Evolutionary conservation across 805 yeast species (phyloP).

Genomic region (Starmerella khaoyaiensis): DNA sequence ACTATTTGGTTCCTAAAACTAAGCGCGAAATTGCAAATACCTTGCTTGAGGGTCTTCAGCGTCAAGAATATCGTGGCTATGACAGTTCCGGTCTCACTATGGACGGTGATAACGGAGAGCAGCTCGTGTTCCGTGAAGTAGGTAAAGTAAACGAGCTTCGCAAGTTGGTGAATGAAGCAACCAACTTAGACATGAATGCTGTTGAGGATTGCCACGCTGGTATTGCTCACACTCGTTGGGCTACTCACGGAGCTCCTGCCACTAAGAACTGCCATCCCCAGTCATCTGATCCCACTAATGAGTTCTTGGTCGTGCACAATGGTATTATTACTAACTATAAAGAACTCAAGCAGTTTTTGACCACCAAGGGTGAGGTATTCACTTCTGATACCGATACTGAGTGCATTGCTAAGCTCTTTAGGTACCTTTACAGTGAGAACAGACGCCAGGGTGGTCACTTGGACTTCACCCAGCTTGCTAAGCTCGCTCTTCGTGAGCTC

Average conservation of each 20-base stretch:
- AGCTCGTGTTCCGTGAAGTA: slow-evolving; percentile 63
- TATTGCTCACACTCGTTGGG: slow-evolving; percentile 99
- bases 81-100: slow-evolving; percentile 95
- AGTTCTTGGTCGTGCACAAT: slow-evolving; percentile 88
- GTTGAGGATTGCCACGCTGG: slow-evolving; percentile 79
- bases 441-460: slow-evolving; percentile 44
- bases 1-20: slow-evolving; percentile 80
- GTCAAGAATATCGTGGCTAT: slow-evolving; percentile 94
- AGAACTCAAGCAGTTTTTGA: slow-evolving; percentile 72
- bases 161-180: slow-evolving; percentile 38
- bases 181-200: slow-evolving; percentile 38
- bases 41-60: slow-evolving; percentile 56
- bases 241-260: slow-evolving; percentile 94
- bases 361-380: slow-evolving; percentile 66
- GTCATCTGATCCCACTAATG: slow-evolving; percentile 67
- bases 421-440: slow-evolving; percentile 77
- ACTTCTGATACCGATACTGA: slow-evolving; percentile 96
- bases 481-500: slow-evolving; percentile 79
- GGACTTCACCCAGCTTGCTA: slow-evolving; percentile 85
- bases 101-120: slow-evolving; percentile 74
- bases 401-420: slow-evolving; percentile 89
- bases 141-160: slow-evolving; percentile 83
- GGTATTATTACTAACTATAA: slow-evolving; percentile 96
- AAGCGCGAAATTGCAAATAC: slow-evolving; percentile 89
- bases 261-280: slow-evolving; percentile 90